Evolutionary conservation across 495 filamentous ascomycete species (phyloP), one percentile per base, ranked within the genome.

Genomic region (Aspergillus diversus): DNA sequence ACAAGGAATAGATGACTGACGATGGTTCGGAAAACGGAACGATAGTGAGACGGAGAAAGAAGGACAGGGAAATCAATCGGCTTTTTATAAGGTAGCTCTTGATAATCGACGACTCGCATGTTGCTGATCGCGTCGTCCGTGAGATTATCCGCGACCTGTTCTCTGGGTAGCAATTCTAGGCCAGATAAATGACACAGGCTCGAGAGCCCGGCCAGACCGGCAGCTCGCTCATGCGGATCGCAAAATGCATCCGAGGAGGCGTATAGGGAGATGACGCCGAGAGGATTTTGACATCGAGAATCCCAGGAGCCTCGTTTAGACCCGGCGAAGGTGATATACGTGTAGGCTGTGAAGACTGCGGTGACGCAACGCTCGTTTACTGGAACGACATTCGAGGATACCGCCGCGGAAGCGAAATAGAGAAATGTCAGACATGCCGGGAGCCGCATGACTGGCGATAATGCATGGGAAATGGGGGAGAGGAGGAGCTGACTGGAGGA

Each of bases 181-280:
- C 68, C 75, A 9, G 66, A 68, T 37, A 73, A 53, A n/a, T 58
- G 69, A 56, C 78, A 80, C 3, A 63, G 42, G 5, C 50, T n/a
- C 4, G 63, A 64, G 33, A 80, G 52, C 47, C 66, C 63, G 1
- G 63, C 57, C 0, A 80, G 13, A 3, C 79, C 79, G 7, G 66
- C 57, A 1, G 52, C 39, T 15, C 66, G 68, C 13, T 79, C 76
- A 2, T 9, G 16, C 0, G 75, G 66, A 12, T 27, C 37, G 42
- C 78, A 82, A 48, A 78, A 77, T 0, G 71, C 46, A 2, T 75
- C 69, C 1, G 75, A 65, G 1, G 75, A 64, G 5, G 77, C 77
- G 53, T 80, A 81, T 15, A 78, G 77, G 7, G 77, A 81, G 5
- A 66, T 71, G 7, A 77, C 73, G 33, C 69, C 61, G 0, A 77